Conservation (phyloP, 805 yeast species). For the Zygosaccharomyces rouxii region DNA sequence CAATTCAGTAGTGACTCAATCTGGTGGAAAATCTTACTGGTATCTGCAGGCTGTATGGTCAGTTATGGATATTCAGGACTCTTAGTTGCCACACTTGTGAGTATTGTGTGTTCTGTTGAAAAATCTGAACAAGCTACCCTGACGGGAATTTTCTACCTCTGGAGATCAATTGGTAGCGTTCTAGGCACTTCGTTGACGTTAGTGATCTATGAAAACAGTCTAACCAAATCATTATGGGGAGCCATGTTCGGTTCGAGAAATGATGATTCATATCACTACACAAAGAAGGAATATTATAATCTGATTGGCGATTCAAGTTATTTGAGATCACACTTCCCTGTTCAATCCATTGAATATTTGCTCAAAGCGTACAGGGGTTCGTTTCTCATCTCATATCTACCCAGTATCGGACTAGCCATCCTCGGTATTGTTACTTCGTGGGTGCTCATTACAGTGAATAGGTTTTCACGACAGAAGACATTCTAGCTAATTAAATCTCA, state of each 20-base stretch:
- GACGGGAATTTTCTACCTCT: conserved; percentile 46
- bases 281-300: conserved; percentile 21
- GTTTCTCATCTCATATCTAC: conserved; percentile 29
- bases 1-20: conserved; percentile 16
- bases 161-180: conserved; percentile 47
- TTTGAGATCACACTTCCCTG: conserved; percentile 26
- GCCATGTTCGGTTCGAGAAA: conserved; percentile 26
- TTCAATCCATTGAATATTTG: conserved; percentile 13
- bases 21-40: conserved; percentile 32
- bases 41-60: conserved; percentile 34
- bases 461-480: background rate
- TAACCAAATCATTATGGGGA: conserved; percentile 31
- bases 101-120: conserved; percentile 44
- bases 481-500: background rate
- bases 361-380: conserved; percentile 25
- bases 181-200: conserved; percentile 44
- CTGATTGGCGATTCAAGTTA: conserved; percentile 31
- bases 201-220: conserved; percentile 35
- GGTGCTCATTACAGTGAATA: conserved; percentile 12
- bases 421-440: conserved; percentile 20
- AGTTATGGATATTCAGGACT: conserved; percentile 52
- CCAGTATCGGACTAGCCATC: conserved; percentile 23
- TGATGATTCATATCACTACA: conserved; percentile 15
- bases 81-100: conserved; percentile 55
- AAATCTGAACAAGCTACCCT: conserved; percentile 44